Evolutionary conservation across 345 rosid species (phyloP).

Genomic region (Syzygium jambos): DNA sequence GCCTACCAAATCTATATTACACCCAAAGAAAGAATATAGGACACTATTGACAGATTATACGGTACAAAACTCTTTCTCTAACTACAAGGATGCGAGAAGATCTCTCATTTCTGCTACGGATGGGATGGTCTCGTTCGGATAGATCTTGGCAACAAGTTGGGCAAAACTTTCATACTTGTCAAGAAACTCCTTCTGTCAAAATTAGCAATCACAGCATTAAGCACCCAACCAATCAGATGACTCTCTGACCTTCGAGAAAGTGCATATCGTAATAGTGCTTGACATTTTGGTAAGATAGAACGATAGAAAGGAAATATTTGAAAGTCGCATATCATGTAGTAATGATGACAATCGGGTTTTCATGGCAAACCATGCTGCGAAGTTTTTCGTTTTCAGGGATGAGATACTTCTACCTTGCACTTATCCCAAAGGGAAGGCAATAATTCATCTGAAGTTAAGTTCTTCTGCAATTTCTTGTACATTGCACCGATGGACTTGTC

Average conservation of each 20-base stretch:
- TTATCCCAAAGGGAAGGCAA: slow-evolving; percentile 97
- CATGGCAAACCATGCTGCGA: not conserved
- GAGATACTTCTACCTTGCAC: slow-evolving; percentile 64
- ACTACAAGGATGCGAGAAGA: slow-evolving; percentile 71
- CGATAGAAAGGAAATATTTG: not conserved
- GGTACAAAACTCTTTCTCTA: not conserved
- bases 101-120: slow-evolving; percentile 78
- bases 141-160: slow-evolving; percentile 81
- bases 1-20: not conserved
- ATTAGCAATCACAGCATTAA: not conserved
- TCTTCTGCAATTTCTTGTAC: slow-evolving; percentile 97
- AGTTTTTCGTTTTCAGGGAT: not conserved
- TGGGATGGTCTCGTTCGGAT: slow-evolving; percentile 67
- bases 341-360: not conserved
- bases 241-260: not conserved
- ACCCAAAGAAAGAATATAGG: not conserved
- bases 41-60: not conserved
- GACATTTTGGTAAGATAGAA: not conserved
- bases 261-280: not conserved
- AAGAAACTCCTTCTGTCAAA: slow-evolving; percentile 80
- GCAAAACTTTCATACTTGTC: slow-evolving; percentile 94
- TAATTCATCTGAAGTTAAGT: slow-evolving; percentile 81
- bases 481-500: slow-evolving; percentile 81
- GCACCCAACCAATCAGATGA: not conserved
- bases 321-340: not conserved